A percentile compares a stretch with the other conserved stretches of the same genome.
Conservation (phyloP, 2,329 filamentous ascomycete genomes). For the Geosmithia flava region DNA sequence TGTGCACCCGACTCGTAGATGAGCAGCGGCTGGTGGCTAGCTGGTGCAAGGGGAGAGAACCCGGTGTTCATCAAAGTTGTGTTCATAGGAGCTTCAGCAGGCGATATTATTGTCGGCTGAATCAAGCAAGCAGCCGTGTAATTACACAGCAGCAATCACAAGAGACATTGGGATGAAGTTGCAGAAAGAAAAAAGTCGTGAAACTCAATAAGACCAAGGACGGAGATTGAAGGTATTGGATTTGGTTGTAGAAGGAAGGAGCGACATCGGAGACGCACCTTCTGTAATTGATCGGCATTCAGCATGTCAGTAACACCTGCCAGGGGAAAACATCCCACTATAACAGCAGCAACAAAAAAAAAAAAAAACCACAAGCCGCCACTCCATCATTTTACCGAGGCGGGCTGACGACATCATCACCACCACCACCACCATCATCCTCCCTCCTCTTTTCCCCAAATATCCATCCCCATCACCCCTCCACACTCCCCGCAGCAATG, state of each 20-base stretch:
- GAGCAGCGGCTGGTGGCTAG: no score
- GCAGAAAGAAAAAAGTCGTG: no score
- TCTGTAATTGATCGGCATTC: not conserved
- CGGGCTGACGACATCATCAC: not conserved
- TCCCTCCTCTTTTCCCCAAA: no score
- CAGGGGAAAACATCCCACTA: not conserved
- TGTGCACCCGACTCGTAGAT: no score
- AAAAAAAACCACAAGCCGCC: not conserved
- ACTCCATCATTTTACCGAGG: not conserved
- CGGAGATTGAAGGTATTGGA: no score
- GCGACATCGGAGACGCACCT: not conserved
- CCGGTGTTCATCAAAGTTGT: not conserved
- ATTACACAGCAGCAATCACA: no score
- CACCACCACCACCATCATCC: no score
- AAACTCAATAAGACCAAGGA: no score
- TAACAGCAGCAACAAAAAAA: not conserved
- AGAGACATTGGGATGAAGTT: no score
- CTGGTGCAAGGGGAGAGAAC: not conserved
- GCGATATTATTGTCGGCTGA: no score
- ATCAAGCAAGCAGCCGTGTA: no score
- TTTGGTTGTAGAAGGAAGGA: not conserved
- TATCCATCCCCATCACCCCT: not conserved
- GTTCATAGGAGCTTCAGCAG: no score
- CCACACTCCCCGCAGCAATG: constrained; percentile 10
- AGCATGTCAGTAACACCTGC: not conserved